Evolutionary conservation across 176 grass and related monocot genomes (phyloP).

Genomic region (Avena atlantica): DNA sequence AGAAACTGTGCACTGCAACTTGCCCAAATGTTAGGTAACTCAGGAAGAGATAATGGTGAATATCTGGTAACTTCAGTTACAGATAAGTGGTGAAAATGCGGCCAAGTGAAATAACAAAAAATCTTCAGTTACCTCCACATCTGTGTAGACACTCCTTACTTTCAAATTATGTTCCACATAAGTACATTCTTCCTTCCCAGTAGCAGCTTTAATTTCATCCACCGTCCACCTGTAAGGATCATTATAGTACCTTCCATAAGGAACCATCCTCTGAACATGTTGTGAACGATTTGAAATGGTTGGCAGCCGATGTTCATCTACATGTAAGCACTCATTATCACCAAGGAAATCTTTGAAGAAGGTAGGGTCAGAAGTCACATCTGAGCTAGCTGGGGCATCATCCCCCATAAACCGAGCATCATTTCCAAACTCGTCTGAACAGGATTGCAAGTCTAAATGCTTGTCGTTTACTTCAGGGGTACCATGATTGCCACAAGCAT

Average conservation of each 20-base stretch:
- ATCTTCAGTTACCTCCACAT: constrained; percentile 72
- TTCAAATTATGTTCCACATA: constrained; percentile 77
- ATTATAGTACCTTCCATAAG: constrained; percentile 42
- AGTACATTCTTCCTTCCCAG: constrained; percentile 78
- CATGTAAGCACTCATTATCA: constrained; percentile 43
- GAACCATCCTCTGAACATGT: constrained; percentile 34
- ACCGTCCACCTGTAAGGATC: constrained; percentile 81
- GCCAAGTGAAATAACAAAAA: constrained; percentile 34
- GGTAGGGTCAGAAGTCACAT: constrained; percentile 66
- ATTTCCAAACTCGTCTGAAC: constrained; percentile 29
- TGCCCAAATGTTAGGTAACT: constrained; percentile 26
- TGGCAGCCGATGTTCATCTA: constrained; percentile 34
- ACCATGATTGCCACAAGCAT: constrained; percentile 35
- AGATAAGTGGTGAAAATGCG: constrained; percentile 37
- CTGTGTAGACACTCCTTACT: constrained; percentile 89
- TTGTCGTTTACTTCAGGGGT: constrained; percentile 39
- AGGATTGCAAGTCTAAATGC: constrained; percentile 31
- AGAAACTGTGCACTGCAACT: constrained; percentile 7
- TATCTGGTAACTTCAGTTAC: constrained; percentile 16
- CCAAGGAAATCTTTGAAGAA: constrained; percentile 69
- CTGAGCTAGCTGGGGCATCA: constrained; percentile 28
- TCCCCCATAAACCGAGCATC: constrained; percentile 31
- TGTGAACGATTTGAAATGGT: constrained; percentile 36
- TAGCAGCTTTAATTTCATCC: constrained; percentile 79
- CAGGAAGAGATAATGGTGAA: constrained; percentile 19